phyloP scores from a whole-genome alignment of 1,139 yeast genomes.

The Blastobotrys indianensis region DNA sequence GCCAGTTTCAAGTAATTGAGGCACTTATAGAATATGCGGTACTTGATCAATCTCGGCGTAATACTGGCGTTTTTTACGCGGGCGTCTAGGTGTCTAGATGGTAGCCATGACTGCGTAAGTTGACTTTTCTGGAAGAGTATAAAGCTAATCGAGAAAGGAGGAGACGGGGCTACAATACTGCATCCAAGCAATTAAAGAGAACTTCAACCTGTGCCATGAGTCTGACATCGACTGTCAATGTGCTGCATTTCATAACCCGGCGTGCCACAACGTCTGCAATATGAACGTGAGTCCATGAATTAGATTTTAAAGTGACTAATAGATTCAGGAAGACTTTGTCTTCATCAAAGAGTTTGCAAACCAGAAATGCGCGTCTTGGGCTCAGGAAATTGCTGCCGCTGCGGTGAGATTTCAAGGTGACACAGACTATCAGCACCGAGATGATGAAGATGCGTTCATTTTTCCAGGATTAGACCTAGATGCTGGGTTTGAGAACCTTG shows the following conservation, averaged over 20 bases:
- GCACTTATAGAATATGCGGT: too few species aligned
- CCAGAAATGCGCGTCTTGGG: too few species aligned
- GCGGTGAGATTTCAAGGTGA: slow-evolving; percentile 21
- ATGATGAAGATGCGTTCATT: slow-evolving; percentile 20
- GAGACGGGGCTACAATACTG: slow-evolving; percentile 3
- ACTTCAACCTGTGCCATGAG: slow-evolving; percentile 18
- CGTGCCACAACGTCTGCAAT: slow-evolving; percentile 20
- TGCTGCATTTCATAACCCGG: slow-evolving; percentile 19
- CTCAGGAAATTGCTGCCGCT: too few species aligned
- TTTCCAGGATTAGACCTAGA: slow-evolving; percentile 16
- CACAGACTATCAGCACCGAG: slow-evolving; percentile 23
- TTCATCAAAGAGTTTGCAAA: not conserved
- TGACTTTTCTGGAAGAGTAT: too few species aligned
- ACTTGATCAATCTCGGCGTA: too few species aligned
- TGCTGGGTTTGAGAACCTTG: not conserved
- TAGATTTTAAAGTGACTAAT: not conserved
- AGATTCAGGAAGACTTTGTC: too few species aligned
- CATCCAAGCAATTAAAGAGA: slow-evolving; percentile 13
- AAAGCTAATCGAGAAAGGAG: not conserved
- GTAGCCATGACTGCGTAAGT: too few species aligned
- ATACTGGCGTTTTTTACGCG: too few species aligned
- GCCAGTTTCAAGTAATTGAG: too few species aligned
- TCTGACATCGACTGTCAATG: slow-evolving; percentile 24
- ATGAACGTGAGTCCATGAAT: slow-evolving; percentile 15
- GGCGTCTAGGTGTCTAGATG: too few species aligned